phyloP scores from a whole-genome alignment of 768 basidiomycete species.

The Auricularia heimuer region DNA sequence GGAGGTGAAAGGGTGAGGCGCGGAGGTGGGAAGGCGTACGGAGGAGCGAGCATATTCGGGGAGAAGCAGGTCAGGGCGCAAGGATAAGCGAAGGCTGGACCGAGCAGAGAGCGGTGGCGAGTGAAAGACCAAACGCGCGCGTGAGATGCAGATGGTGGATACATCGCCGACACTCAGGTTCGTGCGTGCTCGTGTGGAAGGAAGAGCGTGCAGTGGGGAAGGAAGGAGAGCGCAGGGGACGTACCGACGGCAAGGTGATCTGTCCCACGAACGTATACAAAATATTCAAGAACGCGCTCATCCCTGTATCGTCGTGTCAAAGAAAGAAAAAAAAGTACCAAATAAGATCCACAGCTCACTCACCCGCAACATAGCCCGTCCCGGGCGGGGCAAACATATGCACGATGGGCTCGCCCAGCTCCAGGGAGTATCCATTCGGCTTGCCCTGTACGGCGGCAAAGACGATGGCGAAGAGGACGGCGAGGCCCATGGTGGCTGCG shows the following conservation, averaged over 20 bases:
- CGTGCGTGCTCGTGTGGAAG: too few relatives aligned
- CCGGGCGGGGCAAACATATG: conserved; percentile 27
- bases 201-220: too few relatives aligned
- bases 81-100: too few relatives aligned
- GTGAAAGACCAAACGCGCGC: too few relatives aligned
- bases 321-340: too few relatives aligned
- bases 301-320: conserved; percentile 16
- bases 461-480: conserved; percentile 33
- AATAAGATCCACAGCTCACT: background rate
- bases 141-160: too few relatives aligned
- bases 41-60: too few relatives aligned
- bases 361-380: conserved; percentile 30
- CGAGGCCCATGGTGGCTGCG: conserved; percentile 37
- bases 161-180: too few relatives aligned
- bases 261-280: conserved; percentile 37
- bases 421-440: conserved; percentile 31
- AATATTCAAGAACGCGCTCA: conserved; percentile 39
- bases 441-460: conserved; percentile 32
- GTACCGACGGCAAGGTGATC: conserved; percentile 32
- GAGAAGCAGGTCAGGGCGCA: too few relatives aligned
- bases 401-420: conserved; percentile 25
- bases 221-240: background rate
- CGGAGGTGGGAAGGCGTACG: too few relatives aligned
- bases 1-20: too few relatives aligned
- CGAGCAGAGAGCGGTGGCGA: too few relatives aligned